Evolutionary conservation across 2,329 filamentous ascomycete species (phyloP), one percentile per base, ranked within the genome.

Genomic region (Penicillium sp.): DNA sequence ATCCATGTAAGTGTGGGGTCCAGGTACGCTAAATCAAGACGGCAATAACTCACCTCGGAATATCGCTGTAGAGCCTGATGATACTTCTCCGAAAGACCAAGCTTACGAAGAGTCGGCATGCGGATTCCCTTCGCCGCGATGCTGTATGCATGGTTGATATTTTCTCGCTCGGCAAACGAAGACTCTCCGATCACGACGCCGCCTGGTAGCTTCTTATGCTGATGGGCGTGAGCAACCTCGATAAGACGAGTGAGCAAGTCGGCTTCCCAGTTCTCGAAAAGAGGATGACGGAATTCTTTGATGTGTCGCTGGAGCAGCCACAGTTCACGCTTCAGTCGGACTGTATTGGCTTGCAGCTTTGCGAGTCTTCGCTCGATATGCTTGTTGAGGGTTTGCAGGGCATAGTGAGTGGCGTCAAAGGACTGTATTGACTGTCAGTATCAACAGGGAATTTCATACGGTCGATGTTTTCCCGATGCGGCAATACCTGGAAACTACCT

Each of bases 161-260:
- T 57, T 29, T 68, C 63, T 13, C 64, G 61, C 17, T 66, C 60
- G 6, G 62, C 49, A 27, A 41, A 48, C 3, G 54, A 57, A 9
- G 44, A 57, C 21, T 67, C 60, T 10, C 64, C 59, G 6, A 69
- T 55, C 41, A 59, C 58, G 13, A 69, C 25, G 4, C 64, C 65
- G 10, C 58, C 61, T 1, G 65, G 65, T 27, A 72, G 36, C 44
- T 64, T 70, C 52, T 61, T 60, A 15, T 59, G 47, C 42, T 70
- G 66, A 10, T 51, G 58, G 36, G 63, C 57, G 56, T 71, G 65
- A 15, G 69, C 62, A 23, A 70, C 64, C 45, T 73, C 72, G 48
- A 75, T 67, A n/a, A 75, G 65, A 23, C 70, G 68, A 2, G 72
- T 74, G 15, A 75, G 64, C n/a, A 66, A 66, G 50, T 75, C 69